Conservation (phyloP, 192 early-diverging fungal species). For the Coemansia asiatica region DNA sequence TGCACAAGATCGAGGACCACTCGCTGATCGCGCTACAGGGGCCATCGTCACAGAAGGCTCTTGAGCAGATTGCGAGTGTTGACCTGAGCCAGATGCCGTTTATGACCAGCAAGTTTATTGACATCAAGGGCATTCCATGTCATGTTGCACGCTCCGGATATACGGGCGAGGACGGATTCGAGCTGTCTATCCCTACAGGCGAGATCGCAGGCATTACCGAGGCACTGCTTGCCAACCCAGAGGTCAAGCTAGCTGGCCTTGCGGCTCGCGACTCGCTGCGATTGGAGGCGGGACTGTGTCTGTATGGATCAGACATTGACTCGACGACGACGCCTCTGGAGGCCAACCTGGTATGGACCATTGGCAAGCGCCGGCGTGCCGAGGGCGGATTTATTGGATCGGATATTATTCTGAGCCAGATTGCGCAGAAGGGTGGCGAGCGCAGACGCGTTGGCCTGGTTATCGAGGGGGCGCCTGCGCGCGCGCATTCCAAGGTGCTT, state of each 20-base stretch:
- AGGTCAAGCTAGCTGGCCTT: slow-evolving; percentile 89
- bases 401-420: slow-evolving; percentile 79
- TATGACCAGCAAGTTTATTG: slow-evolving; percentile 78
- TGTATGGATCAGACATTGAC: slow-evolving; percentile 96
- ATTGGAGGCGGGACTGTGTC: slow-evolving; percentile 94
- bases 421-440: slow-evolving; percentile 70
- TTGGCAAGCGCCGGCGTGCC: slow-evolving; percentile 83
- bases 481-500: slow-evolving; percentile 71
- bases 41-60: slow-evolving; percentile 74
- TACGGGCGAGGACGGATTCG: slow-evolving; percentile 99
- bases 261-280: slow-evolving; percentile 94
- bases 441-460: slow-evolving; percentile 86
- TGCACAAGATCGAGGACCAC: slow-evolving; percentile 82
- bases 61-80: slow-evolving; percentile 59
- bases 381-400: slow-evolving; percentile 94
- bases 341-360: slow-evolving; percentile 92
- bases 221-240: slow-evolving; percentile 64
- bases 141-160: slow-evolving; percentile 96
- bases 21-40: slow-evolving; percentile 92
- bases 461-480: slow-evolving; percentile 91
- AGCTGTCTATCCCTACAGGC: slow-evolving; percentile 85
- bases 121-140: slow-evolving; percentile 73
- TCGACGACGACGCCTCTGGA: slow-evolving; percentile 91
- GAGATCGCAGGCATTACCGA: slow-evolving; percentile 70
- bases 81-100: slow-evolving; percentile 77